Conservation (phyloP, 2,329 filamentous ascomycete genomes). For the Dothideomycetes sp. region DNA sequence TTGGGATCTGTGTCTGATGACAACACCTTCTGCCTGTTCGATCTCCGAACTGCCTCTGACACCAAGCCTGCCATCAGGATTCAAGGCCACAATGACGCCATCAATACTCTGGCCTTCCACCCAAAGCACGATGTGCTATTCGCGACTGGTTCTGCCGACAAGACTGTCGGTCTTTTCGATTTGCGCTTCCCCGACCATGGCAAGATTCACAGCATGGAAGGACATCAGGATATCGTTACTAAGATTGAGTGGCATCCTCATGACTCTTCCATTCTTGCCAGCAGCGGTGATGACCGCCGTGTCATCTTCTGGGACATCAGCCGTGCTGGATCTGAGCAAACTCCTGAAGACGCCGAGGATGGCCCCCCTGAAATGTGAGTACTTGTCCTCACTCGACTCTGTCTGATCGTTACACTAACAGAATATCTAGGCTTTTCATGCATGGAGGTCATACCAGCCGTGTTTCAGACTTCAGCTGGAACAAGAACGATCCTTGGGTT, state of each 20-base stretch:
- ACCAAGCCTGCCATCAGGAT: slow-evolving; percentile 44
- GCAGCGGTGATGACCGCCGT: slow-evolving; percentile 83
- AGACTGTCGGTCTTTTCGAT: slow-evolving; percentile 93
- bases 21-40: slow-evolving; percentile 82
- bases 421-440: slow-evolving; percentile 69
- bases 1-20: slow-evolving; percentile 95
- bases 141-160: slow-evolving; percentile 89
- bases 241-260: slow-evolving; percentile 91
- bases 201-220: slow-evolving; percentile 80
- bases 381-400: neutral
- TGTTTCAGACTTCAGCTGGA: slow-evolving; percentile 96
- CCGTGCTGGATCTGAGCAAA: slow-evolving; percentile 85
- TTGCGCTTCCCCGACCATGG: slow-evolving; percentile 61
- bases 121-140: slow-evolving; percentile 82
- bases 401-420: slow-evolving; percentile 17
- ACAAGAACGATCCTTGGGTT: slow-evolving; percentile 91
- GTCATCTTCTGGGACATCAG: slow-evolving; percentile 96
- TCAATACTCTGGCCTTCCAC: slow-evolving; percentile 95
- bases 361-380: slow-evolving; percentile 87
- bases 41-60: slow-evolving; percentile 61
- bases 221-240: slow-evolving; percentile 81
- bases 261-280: slow-evolving; percentile 80
- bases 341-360: slow-evolving; percentile 88
- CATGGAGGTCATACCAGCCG: slow-evolving; percentile 97
- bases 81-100: slow-evolving; percentile 78